Evolutionary conservation across 495 filamentous ascomycete genomes (phyloP).

Genomic region (Penicillium cataractarum): DNA sequence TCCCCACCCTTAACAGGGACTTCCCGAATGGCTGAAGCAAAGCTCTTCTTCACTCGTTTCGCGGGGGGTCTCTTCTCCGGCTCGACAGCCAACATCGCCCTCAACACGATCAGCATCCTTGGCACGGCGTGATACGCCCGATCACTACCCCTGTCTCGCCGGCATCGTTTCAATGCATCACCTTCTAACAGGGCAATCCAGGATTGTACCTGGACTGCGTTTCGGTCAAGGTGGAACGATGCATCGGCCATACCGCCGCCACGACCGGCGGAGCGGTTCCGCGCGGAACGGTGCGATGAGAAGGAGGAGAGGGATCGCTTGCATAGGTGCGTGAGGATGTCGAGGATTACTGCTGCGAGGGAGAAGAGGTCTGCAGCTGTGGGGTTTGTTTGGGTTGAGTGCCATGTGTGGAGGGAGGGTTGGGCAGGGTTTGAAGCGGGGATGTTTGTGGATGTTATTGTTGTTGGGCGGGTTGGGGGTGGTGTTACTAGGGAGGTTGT

Average conservation of each 20-base stretch:
- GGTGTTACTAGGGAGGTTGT: constrained; percentile 12
- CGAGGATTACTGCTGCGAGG: constrained; percentile 52
- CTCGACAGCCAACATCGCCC: constrained; percentile 49
- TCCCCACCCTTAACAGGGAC: constrained; percentile 9
- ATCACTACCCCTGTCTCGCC: constrained; percentile 49
- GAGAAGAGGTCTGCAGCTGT: constrained; percentile 48
- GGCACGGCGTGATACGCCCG: constrained; percentile 42
- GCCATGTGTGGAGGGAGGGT: constrained; percentile 47
- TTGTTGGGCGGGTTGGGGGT: not conserved
- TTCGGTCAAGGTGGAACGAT: constrained; percentile 74
- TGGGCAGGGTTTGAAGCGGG: constrained; percentile 9
- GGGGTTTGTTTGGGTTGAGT: constrained; percentile 41
- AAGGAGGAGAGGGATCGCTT: constrained; percentile 75
- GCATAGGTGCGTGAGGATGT: constrained; percentile 80
- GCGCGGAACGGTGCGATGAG: constrained; percentile 68
- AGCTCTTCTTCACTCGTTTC: constrained; percentile 31
- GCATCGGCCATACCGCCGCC: constrained; percentile 73
- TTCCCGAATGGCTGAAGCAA: constrained; percentile 23
- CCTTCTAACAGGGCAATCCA: constrained; percentile 76
- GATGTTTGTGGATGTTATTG: constrained; percentile 13
- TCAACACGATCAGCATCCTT: constrained; percentile 44
- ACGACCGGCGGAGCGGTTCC: constrained; percentile 68
- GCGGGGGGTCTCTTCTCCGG: constrained; percentile 43
- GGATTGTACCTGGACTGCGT: constrained; percentile 71
- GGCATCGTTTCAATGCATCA: constrained; percentile 60